Evolutionary conservation across 2,329 filamentous ascomycete genomes (phyloP), one percentile per base, ranked within the genome.

Genomic region (Colletotrichum sp.): DNA sequence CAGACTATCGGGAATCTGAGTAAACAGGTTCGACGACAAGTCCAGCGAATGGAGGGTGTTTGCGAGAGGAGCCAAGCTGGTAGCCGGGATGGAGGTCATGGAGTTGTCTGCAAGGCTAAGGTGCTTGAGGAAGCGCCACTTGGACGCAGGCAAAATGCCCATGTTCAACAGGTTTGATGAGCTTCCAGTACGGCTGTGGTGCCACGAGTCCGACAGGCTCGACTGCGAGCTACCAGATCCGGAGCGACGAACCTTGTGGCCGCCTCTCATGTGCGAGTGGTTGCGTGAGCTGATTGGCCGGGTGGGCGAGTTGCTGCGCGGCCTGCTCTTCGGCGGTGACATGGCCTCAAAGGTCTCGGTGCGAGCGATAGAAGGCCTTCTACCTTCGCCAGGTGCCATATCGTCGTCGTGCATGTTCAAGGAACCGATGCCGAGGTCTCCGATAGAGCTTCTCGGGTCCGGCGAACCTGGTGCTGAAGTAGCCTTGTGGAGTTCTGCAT

Each of bases 41-140:
- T 99, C 97, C 70, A 99, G 90, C 1, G 97, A 99, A 81, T 96
- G 95, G 32, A 99, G 88, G 0, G 95, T 98, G 81, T 95, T 95
- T 55, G 96, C 93, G 67, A 99, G 89, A 18, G 97, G 96, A 10
- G 92, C 89, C 77, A 99, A 89, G 82, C 96, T 95, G 65, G 92
- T 87, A 6, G 93, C 90, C 55, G 94, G 91, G 78, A 99, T 93
- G 7, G 93, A 92, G 9, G 95, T 98, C 78, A 99, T 89, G 10
- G 94, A 93, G 84, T 99, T 99, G 82, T 99, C 97, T 8, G 96
- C 93, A 68, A 99, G 88, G 82, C 96, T 97, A 57, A 99, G 89
- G 85, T 99, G 96, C 82, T 95, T 94, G 81, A 99, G 86, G 84
- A 99, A 98, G 73, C 96, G 93, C 97, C 97, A 99, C 85, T 99